phyloP scores from a whole-genome alignment of 768 basidiomycete genomes.

The Mycena alexandri region DNA sequence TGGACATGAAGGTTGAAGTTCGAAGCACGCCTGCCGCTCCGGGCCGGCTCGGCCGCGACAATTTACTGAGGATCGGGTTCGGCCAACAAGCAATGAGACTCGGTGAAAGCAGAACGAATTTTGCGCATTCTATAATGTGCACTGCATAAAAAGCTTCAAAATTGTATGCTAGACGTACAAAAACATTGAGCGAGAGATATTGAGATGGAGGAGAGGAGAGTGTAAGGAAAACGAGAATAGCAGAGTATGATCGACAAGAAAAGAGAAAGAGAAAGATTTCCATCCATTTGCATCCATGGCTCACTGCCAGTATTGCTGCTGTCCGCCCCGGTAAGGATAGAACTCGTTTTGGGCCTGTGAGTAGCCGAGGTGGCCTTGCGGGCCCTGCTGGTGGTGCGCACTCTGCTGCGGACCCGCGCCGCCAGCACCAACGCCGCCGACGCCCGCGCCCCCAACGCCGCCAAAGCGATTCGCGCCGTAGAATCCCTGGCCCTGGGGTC shows the following conservation, averaged over 20 bases:
- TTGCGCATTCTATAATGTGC: too few relatives aligned
- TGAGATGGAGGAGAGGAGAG: slow-evolving; percentile 26
- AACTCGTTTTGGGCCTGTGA: slow-evolving; percentile 78
- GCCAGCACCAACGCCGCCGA: slow-evolving; percentile 49
- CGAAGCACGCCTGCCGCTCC: too few relatives aligned
- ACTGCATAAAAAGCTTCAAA: slow-evolving; percentile 15
- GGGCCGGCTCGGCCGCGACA: too few relatives aligned
- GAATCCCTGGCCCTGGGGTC: slow-evolving; percentile 65
- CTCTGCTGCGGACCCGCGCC: slow-evolving; percentile 58
- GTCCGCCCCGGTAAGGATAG: slow-evolving; percentile 79
- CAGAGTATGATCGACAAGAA: slow-evolving; percentile 18
- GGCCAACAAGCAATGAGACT: too few relatives aligned
- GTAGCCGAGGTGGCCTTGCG: slow-evolving; percentile 72
- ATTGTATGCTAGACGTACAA: slow-evolving; percentile 40
- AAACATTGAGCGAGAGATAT: slow-evolving; percentile 35
- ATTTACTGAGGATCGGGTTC: too few relatives aligned
- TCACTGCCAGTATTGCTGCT: slow-evolving; percentile 74
- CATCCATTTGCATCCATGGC: slow-evolving; percentile 15
- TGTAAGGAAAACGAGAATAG: slow-evolving; percentile 35
- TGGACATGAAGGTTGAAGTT: too few relatives aligned
- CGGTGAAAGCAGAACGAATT: too few relatives aligned
- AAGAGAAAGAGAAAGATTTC: slow-evolving; percentile 16
- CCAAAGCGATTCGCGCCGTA: slow-evolving; percentile 63
- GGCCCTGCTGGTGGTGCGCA: slow-evolving; percentile 58
- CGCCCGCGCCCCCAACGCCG: slow-evolving; percentile 50